phyloP scores from a whole-genome alignment of 129 eudicot species.

The Escallonia rubra region DNA sequence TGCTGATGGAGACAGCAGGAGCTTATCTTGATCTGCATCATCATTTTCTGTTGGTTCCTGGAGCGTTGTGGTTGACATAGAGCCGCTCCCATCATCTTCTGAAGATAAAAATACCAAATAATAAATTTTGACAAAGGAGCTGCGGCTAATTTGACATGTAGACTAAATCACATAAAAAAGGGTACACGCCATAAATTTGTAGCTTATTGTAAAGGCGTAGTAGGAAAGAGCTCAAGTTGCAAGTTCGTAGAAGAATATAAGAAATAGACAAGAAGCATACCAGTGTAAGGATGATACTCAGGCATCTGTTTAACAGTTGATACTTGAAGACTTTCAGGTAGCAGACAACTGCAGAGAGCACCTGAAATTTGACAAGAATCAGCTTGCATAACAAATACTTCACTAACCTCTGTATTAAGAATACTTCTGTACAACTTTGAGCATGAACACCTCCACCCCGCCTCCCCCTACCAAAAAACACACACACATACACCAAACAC shows the following conservation, averaged over 20 bases:
- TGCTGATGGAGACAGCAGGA: constrained; percentile 38
- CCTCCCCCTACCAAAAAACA: background rate
- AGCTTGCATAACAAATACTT: background rate
- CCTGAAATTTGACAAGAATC: constrained; percentile 36
- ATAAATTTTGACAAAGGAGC: background rate
- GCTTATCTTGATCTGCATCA: constrained; percentile 49
- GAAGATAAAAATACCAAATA: constrained; percentile 4
- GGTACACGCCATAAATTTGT: no score
- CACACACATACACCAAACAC: background rate
- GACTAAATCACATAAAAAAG: background rate
- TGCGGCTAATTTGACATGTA: no score
- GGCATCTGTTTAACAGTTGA: constrained; percentile 64
- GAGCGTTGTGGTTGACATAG: constrained; percentile 31
- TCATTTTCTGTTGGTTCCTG: constrained; percentile 49
- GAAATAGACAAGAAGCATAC: constrained; percentile 17
- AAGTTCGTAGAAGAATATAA: no score
- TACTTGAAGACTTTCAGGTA: constrained; percentile 78
- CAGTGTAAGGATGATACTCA: constrained; percentile 58
- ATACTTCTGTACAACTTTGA: no score
- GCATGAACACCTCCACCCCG: background rate
- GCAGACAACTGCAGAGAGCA: constrained; percentile 67
- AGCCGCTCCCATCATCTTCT: constrained; percentile 46
- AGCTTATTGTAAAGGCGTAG: no score
- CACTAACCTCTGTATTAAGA: no score
- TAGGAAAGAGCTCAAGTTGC: no score